Percentiles rank a stretch among this genome's conserved stretches.
Conservation (phyloP, 257 asterid genomes). For the Gardenia jasminoides region DNA sequence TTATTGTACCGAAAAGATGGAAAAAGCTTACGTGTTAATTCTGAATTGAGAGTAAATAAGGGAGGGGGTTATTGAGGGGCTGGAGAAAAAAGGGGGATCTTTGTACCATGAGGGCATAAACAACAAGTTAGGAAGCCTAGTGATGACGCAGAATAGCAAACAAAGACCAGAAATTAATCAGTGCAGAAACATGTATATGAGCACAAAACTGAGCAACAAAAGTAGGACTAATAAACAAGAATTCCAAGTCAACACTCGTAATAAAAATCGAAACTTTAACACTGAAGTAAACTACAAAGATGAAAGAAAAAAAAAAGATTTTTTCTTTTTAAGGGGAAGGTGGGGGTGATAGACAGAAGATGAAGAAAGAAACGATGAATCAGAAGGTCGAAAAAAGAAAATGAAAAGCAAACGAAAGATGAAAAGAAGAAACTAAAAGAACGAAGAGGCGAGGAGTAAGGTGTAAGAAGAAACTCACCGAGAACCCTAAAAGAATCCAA, state of each 20-base stretch:
- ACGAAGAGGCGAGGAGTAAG: background rate
- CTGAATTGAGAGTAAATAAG: background rate
- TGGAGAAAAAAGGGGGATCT: background rate
- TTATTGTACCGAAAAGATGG: too few species aligned
- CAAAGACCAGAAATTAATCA: background rate
- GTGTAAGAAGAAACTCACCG: constrained; percentile 8
- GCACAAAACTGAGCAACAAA: too few species aligned
- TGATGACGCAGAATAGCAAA: background rate
- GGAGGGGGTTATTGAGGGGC: background rate
- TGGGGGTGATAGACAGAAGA: background rate
- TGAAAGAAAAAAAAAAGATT: background rate
- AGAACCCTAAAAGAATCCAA: constrained; percentile 1
- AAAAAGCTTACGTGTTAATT: background rate
- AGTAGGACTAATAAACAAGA: background rate
- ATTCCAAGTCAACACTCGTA: constrained; percentile 3
- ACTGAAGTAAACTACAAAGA: background rate
- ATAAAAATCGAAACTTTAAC: background rate
- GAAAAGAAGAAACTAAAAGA: background rate
- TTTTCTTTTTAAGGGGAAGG: background rate
- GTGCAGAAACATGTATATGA: background rate
- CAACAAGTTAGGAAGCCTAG: background rate
- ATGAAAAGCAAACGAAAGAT: background rate
- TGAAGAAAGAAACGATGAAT: background rate
- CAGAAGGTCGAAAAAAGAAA: background rate
- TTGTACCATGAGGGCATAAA: background rate